Percentiles rank a stretch among this genome's conserved stretches.
Evolutionary conservation across 108 stramenopile species (phyloP).

Genomic region (Hondaea fermentalgiana): DNA sequence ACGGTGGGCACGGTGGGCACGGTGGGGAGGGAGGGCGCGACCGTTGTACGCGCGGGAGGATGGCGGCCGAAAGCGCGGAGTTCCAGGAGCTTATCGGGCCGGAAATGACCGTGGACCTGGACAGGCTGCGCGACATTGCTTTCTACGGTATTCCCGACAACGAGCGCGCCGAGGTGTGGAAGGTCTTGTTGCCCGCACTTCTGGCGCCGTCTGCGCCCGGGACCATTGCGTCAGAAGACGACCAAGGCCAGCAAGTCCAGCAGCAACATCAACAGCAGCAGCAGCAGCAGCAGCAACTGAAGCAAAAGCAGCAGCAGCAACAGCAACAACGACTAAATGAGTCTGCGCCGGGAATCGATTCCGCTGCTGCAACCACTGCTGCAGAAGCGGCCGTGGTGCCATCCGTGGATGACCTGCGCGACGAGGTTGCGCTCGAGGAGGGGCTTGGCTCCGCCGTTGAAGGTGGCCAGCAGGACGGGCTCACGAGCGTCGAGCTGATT

Average conservation of each 20-base stretch:
- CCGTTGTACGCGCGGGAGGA: not conserved
- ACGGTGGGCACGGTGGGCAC: too few species aligned
- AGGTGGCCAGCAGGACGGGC: not conserved
- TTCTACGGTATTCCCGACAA: slow-evolving; percentile 6
- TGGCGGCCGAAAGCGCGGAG: not conserved
- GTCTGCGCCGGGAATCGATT: not conserved
- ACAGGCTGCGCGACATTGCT: slow-evolving; percentile 8
- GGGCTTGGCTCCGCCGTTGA: not conserved
- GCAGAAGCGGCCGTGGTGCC: too few species aligned
- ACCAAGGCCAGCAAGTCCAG: not conserved
- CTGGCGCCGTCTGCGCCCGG: not conserved
- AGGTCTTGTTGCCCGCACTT: not conserved
- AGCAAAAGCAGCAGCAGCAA: not conserved
- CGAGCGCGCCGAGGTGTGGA: not conserved
- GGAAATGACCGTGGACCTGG: slow-evolving; percentile 13
- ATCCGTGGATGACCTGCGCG: not conserved
- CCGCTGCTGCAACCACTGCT: too few species aligned
- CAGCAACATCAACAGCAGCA: not conserved
- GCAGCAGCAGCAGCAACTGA: not conserved
- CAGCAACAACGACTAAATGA: not conserved
- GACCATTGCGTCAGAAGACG: not conserved
- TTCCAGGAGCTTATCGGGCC: not conserved
- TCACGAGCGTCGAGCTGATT: not conserved
- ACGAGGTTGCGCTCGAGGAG: not conserved
- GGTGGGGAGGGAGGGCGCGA: not conserved